Evolutionary conservation across 2,329 filamentous ascomycete species (phyloP), one percentile per base, ranked within the genome.

Genomic region (Alternaria brassicae): DNA sequence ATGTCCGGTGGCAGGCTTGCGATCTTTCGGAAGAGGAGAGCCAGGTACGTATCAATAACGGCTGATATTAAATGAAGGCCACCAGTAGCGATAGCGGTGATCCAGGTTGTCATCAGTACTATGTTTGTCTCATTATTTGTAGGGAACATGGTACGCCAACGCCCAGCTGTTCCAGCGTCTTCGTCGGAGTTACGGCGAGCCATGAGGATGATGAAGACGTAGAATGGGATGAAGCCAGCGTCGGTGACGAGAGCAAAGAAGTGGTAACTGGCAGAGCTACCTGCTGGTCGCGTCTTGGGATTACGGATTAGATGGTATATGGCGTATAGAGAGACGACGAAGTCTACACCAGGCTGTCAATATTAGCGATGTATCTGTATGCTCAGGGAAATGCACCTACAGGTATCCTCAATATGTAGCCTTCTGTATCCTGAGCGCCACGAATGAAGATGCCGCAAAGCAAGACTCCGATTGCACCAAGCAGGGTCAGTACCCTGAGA

Each of bases 241-340:
- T 98, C 94, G 40, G 90, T 85, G 41, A 92, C 80, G 10, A 86
- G 83, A 3, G 93, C 88, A 75, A 97, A 98, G 57, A 95, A 80
- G 78, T 96, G 92, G 78, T 98, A 98, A 64, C 92, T 94, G 13
- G 92, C 89, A 17, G 92, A 91, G 21, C 92, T 96, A 3, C 84
- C 89, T 0, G 94, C 89, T 0, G 93, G 88, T 51, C 93, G 88
- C 42, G 84, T 86, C 47, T 87, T 87, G 1, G 91, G 85, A 36
- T 89, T 86, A 30, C 91, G 87, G 13, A 86, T 83, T 37, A 96
- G 86, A 75, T 97, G 93, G 71, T 91, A 95, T 60, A 96, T 85
- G 40, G 86, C 91, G 77, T 98, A 98, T 17, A 88, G 71, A 15
- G 86, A 88, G 74, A 93, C 88, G 4, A 91, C 69, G 45, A 89